Evolutionary conservation across 495 filamentous ascomycete species (phyloP).

Genomic region (Tuber indicum): DNA sequence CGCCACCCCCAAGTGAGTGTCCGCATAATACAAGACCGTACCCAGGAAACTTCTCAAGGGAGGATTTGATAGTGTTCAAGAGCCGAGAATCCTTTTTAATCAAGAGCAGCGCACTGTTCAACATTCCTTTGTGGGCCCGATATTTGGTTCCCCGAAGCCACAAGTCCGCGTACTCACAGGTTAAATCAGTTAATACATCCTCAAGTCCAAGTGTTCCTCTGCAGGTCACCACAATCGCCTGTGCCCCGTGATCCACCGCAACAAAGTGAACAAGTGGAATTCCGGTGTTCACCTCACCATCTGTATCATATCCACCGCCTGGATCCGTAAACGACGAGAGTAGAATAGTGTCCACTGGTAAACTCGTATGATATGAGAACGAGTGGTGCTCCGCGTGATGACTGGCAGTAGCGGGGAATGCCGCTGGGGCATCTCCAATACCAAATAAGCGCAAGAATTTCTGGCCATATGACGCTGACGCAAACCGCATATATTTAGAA

Average conservation of each 20-base stretch:
- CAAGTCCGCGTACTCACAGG: slow-evolving; percentile 72
- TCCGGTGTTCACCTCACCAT: slow-evolving; percentile 64
- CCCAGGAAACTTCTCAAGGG: slow-evolving; percentile 61
- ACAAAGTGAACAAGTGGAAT: slow-evolving; percentile 75
- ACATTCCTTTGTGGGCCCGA: slow-evolving; percentile 77
- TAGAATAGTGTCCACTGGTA: slow-evolving; percentile 62
- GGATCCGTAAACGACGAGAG: slow-evolving; percentile 71
- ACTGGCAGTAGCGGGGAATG: slow-evolving; percentile 38
- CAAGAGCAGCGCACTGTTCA: slow-evolving; percentile 65
- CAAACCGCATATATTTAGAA: slow-evolving; percentile 67
- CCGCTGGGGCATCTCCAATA: slow-evolving; percentile 50
- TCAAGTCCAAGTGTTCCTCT: slow-evolving; percentile 74
- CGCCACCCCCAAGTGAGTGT: slow-evolving; percentile 69
- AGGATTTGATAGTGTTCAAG: slow-evolving; percentile 61
- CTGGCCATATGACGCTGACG: slow-evolving; percentile 69
- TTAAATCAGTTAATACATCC: slow-evolving; percentile 73
- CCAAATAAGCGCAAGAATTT: slow-evolving; percentile 66
- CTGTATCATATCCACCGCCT: slow-evolving; percentile 64
- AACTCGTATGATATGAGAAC: slow-evolving; percentile 64
- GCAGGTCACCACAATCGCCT: slow-evolving; percentile 68
- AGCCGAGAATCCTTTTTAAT: slow-evolving; percentile 60
- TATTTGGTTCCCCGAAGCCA: slow-evolving; percentile 60
- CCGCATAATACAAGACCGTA: slow-evolving; percentile 73
- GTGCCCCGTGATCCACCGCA: slow-evolving; percentile 68
- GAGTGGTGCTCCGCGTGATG: slow-evolving; percentile 61